Evolutionary conservation across 805 yeast species (phyloP).

Genomic region (Maudiozyma saulgeensis): DNA sequence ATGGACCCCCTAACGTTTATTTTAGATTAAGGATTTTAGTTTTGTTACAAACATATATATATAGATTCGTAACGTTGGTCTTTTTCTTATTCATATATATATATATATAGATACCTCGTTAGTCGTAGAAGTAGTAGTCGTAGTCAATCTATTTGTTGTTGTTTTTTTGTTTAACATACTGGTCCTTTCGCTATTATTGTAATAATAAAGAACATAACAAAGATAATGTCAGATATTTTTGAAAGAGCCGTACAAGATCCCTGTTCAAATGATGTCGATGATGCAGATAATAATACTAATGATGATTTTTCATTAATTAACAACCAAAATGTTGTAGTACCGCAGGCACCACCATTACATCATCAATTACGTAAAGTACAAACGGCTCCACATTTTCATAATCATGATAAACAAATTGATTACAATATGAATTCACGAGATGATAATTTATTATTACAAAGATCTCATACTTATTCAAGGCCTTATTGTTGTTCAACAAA

Average conservation of each 20-base stretch:
- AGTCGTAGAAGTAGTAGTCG: too few relatives aligned
- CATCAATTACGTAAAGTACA: conserved; percentile 2
- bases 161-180: too few relatives aligned
- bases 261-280: conserved; percentile 21
- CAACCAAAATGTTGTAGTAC: not conserved
- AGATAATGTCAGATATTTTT: conserved; percentile 11
- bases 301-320: too few relatives aligned
- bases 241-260: conserved; percentile 25
- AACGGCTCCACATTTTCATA: conserved; percentile 2
- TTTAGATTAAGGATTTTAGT: too few relatives aligned
- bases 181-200: too few relatives aligned
- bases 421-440: not conserved
- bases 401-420: not conserved
- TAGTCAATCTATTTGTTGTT: too few relatives aligned
- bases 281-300: conserved; percentile 1
- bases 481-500: not conserved
- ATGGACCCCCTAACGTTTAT: too few relatives aligned
- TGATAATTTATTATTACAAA: not conserved
- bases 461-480: not conserved
- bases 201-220: too few relatives aligned
- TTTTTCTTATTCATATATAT: too few relatives aligned
- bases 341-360: not conserved
- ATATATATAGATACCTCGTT: too few relatives aligned
- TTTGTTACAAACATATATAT: too few relatives aligned
- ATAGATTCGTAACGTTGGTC: too few relatives aligned